Percentiles rank a stretch among this genome's conserved stretches.
These are phyloP conservation scores for Debaryomycetaceae sp. DNA, from an alignment of 1,139 yeast genomes.

Conservation along the genomic window DNA sequence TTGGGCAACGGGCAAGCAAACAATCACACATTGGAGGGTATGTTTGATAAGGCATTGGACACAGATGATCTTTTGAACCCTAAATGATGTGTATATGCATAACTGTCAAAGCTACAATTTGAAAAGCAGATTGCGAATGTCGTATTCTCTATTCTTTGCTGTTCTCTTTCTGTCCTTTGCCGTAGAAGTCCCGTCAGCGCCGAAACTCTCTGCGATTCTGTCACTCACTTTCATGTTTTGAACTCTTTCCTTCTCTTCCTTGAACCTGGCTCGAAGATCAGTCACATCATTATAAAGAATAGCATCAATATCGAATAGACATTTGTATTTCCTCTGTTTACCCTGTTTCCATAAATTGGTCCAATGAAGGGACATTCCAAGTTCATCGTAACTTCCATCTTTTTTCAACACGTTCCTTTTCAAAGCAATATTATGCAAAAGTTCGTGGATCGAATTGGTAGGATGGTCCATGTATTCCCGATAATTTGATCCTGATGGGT, in stretches of 20 bases:
- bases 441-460: conserved; percentile 67
- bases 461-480: conserved; percentile 53
- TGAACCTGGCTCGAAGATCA: conserved; percentile 21
- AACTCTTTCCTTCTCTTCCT: conserved; percentile 31
- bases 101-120: conserved; percentile 19
- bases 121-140: conserved; percentile 37
- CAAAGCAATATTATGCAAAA: conserved; percentile 55
- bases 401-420: conserved; percentile 31
- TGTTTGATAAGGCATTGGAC: conserved; percentile 31
- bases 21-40: conserved; percentile 27
- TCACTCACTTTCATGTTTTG: conserved; percentile 24
- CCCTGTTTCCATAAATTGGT: conserved; percentile 68
- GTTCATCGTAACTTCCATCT: conserved; percentile 45
- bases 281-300: conserved; percentile 26
- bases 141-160: conserved; percentile 46
- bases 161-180: conserved; percentile 38
- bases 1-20: conserved; percentile 11
- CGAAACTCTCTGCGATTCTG: conserved; percentile 32
- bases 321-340: conserved; percentile 27
- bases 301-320: conserved; percentile 37
- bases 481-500: conserved; percentile 44
- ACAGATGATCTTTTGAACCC: conserved; percentile 22
- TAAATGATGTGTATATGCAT: neutral
- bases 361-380: conserved; percentile 68
- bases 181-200: conserved; percentile 37